Evolutionary conservation across 179 eudicot species (phyloP).

Genomic region (Beta macrorhiza): DNA sequence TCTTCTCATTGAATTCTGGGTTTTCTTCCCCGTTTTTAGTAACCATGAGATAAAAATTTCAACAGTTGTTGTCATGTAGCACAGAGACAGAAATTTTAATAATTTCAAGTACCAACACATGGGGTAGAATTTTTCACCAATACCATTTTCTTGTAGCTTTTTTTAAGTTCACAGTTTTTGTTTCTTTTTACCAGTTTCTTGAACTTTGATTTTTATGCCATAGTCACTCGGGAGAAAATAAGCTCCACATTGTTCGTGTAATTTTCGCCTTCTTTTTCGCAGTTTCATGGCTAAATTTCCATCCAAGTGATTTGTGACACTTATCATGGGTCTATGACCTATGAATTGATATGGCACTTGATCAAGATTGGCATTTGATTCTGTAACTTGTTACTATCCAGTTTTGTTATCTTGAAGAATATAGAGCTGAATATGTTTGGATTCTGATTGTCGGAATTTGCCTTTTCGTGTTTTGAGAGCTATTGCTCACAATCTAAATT

Average conservation of each 20-base stretch:
- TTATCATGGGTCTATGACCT: background rate
- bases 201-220: conserved; percentile 40
- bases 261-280: conserved; percentile 20
- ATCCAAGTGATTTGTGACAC: background rate
- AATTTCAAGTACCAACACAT: conserved; percentile 44
- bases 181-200: conserved; percentile 35
- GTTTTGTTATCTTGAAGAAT: background rate
- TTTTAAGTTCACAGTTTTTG: conserved; percentile 29
- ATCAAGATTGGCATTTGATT: background rate
- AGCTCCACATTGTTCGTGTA: conserved; percentile 34
- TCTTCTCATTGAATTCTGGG: conserved; percentile 28
- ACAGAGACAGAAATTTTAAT: conserved; percentile 51
- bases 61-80: conserved; percentile 36
- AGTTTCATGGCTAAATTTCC: background rate
- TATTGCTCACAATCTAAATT: background rate
- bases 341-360: background rate
- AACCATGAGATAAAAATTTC: conserved; percentile 31
- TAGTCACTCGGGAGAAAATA: conserved; percentile 35
- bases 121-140: conserved; percentile 38
- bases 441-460: background rate
- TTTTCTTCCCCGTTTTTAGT: conserved; percentile 33
- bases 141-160: conserved; percentile 37
- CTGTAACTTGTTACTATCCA: background rate
- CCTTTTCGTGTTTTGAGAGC: background rate
- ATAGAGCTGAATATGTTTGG: background rate